Evolutionary conservation across 768 basidiomycete species (phyloP).

Genomic region (Lactarius psammicola): DNA sequence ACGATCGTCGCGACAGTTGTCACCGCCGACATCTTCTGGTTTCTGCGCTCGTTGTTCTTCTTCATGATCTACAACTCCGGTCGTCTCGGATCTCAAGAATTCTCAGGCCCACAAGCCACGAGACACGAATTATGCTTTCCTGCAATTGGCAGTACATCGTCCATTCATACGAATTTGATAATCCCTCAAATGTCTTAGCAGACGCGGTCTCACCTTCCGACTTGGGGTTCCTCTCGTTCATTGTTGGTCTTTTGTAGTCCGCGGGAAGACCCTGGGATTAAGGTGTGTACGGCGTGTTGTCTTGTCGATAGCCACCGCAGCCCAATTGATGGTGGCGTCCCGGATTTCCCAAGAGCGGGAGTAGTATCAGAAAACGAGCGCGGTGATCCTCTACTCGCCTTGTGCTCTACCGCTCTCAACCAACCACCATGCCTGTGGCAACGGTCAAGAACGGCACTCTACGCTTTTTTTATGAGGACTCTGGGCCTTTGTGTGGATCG

Average conservation of each 20-base stretch:
- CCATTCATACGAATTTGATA: constrained; percentile 1
- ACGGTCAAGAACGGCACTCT: constrained; percentile 14
- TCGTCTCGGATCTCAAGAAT: neutral
- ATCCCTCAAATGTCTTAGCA: neutral
- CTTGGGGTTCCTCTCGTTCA: neutral
- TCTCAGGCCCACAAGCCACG: neutral
- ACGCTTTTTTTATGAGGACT: constrained; percentile 23
- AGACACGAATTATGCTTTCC: neutral
- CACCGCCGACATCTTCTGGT: neutral
- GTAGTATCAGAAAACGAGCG: neutral
- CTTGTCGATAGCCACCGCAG: neutral
- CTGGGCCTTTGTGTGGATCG: constrained; percentile 14
- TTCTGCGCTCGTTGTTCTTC: neutral
- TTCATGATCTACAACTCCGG: neutral
- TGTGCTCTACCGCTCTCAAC: neutral
- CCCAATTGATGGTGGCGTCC: neutral
- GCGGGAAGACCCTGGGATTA: neutral
- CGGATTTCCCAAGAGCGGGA: neutral
- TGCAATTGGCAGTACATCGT: neutral
- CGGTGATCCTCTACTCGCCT: neutral
- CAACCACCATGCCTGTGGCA: constrained; percentile 22
- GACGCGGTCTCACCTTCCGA: neutral
- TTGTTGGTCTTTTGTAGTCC: neutral
- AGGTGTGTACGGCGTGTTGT: neutral
- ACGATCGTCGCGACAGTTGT: neutral